Evolutionary conservation across 331 rosid species (phyloP), one percentile per base, ranked within the genome.

Genomic region (Acacia pycnantha): DNA sequence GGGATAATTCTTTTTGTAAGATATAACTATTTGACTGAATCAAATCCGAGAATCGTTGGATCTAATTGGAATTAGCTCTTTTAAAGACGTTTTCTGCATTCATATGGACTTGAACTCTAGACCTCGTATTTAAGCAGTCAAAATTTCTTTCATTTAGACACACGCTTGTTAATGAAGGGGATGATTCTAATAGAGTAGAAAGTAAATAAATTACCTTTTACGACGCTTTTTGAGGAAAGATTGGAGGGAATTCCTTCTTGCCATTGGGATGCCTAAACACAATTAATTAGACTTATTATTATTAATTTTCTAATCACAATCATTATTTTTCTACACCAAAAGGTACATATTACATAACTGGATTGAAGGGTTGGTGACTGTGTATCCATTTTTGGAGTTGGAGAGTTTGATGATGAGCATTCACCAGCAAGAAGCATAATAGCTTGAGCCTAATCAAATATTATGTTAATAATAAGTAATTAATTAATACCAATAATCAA

Each of bases 231-330:
- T 70, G 27, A 87, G 64, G 56, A 84, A 82, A 79, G 71, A 66
- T 40, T 84, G 82, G 66, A 82, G 73, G 11, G 88, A 84, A 70
- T 64, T 33, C 48, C 85, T 79, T 66, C 86, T 87, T 79, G 84
- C 80, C 65, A 81, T 33, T 15, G 82, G 82, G 64, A 19, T 54
- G 62, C 26, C 62, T 54, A 27, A 21, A 54, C 13, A 58, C 0
- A 11, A 3, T n/a, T 58, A 58, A 58, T 58, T 22, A 58, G 10
- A 58, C 5, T 58, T n/a, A 11, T 19, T 58, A n/a, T n/a, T 58
- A n/a, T n/a, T 58, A 22, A 22, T 58, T 58, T 22, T 2, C 31
- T 22, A 8, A 58, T 22, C 31, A 58, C 65, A 58, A n/a, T 58
- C 5, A 58, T 58, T 58, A 58, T 31, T 58, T 22, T 18, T 0